phyloP scores from a whole-genome alignment of 306 rosid genomes.

The Lotus japonicus region DNA sequence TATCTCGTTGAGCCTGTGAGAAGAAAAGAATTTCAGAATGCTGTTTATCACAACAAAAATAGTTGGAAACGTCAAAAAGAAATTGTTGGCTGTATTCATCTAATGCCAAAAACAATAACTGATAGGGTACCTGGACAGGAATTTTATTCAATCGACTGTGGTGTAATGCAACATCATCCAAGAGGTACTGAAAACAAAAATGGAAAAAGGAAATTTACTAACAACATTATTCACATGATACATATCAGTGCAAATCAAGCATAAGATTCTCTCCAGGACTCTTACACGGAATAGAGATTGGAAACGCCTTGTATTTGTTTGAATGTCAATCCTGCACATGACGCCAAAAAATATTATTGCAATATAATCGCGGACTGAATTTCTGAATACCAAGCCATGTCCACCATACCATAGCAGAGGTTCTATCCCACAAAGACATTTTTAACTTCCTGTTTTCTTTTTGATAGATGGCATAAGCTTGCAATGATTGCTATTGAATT shows the following conservation, averaged over 20 bases:
- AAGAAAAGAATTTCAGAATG: slow-evolving; percentile 16
- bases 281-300: slow-evolving; percentile 80
- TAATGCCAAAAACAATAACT: slow-evolving; percentile 9
- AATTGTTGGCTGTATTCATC: background rate
- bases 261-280: slow-evolving; percentile 16
- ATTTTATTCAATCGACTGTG: slow-evolving; percentile 55
- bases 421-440: background rate
- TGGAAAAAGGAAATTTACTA: background rate
- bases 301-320: slow-evolving; percentile 76
- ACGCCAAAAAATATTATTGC: slow-evolving; percentile 13
- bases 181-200: slow-evolving; percentile 63
- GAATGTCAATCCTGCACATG: slow-evolving; percentile 86
- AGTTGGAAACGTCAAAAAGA: background rate
- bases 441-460: background rate
- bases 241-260: background rate
- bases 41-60: background rate
- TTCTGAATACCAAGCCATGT: background rate
- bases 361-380: slow-evolving; percentile 2
- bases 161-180: slow-evolving; percentile 83
- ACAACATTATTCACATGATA: slow-evolving; percentile 7
- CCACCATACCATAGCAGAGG: background rate
- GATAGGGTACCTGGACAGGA: slow-evolving; percentile 35
- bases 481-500: background rate
- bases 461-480: slow-evolving; percentile 5
- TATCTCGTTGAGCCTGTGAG: slow-evolving; percentile 86